Conservation (phyloP, 2,329 filamentous ascomycete genomes). For the Penicillium palitans region DNA sequence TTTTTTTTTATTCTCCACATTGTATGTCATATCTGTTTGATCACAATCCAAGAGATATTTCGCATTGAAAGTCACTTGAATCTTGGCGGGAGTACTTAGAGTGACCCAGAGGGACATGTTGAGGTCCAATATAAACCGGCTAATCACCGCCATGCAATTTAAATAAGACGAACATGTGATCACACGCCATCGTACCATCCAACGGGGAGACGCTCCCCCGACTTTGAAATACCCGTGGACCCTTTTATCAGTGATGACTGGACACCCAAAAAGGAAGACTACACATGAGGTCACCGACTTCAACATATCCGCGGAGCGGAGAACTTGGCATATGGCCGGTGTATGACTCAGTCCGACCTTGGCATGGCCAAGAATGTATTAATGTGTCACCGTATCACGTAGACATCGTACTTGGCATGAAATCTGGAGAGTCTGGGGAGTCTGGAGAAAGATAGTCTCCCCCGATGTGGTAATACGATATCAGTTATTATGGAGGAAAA, state of each 20-base stretch:
- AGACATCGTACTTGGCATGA: background rate
- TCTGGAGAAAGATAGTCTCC: background rate
- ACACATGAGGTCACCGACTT: background rate
- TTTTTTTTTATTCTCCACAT: slow-evolving; percentile 9
- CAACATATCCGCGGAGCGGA: slow-evolving; percentile 3
- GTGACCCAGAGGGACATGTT: background rate
- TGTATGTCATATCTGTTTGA: slow-evolving; percentile 28
- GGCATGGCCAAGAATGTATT: background rate
- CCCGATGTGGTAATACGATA: background rate
- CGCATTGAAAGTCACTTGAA: background rate
- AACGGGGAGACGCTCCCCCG: background rate
- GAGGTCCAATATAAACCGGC: background rate
- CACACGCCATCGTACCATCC: background rate
- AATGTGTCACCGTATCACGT: background rate
- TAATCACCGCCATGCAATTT: background rate
- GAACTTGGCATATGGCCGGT: slow-evolving; percentile 1
- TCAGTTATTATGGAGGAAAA: background rate
- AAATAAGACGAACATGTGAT: background rate
- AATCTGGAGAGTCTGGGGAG: background rate
- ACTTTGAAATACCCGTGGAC: background rate
- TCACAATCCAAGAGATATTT: slow-evolving; percentile 13
- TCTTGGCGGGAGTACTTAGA: background rate
- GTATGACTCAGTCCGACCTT: background rate
- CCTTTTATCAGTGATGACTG: background rate
- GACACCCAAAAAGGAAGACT: background rate